Base-by-base conservation (phyloP, 495 filamentous ascomycete species). In the Penicillium cinerascens region DNA sequence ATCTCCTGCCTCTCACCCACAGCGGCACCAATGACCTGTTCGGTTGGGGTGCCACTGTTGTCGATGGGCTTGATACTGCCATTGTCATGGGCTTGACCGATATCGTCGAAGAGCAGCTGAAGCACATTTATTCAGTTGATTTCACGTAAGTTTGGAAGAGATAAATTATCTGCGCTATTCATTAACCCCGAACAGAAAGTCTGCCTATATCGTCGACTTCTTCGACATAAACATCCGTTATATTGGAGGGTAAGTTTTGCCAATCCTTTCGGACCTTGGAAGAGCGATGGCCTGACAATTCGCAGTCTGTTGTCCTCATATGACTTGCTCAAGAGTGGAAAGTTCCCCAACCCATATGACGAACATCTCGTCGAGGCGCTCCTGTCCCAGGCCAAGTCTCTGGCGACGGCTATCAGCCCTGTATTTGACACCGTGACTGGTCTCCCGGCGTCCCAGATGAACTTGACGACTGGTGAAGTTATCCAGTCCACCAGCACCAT, bases 201-300 rank as follows among this genome's bases (percentile, higher is more conserved):
- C 59, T 23, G 37, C 49, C 3, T 44, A 44, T 29, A 17, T 63
- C 1, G 59, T 59, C 25, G 33, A 59, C 44, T 58, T 58, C 13
- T 63, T 63, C 23, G 59, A 63, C 35, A 46, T 56, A 2, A 63
- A 59, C 36, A 63, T 63, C 37, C 56, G 59, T 18, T 63, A 63
- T 25, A 27, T 63, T 17, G 59, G 44, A 6, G 59, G 59, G 59
- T 59, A 44, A 41, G 35, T 49, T 33, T 39, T 22, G 2, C 42
- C 18, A 13, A 4, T 20, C 23, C 18, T 46, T 44, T 18, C n/a
- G n/a, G n/a, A n/a, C 3, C 17, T 6, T 3, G 16, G 6, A 11
- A 35, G 16, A 37, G n/a, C 18, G 0, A 13, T 18, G n/a, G n/a
- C n/a, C 48, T 52, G 42, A 43, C 21, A 39, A 20, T 0, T 40